Conservation (phyloP, 2,329 filamentous ascomycete species). For the Aureobasidium sp. region DNA sequence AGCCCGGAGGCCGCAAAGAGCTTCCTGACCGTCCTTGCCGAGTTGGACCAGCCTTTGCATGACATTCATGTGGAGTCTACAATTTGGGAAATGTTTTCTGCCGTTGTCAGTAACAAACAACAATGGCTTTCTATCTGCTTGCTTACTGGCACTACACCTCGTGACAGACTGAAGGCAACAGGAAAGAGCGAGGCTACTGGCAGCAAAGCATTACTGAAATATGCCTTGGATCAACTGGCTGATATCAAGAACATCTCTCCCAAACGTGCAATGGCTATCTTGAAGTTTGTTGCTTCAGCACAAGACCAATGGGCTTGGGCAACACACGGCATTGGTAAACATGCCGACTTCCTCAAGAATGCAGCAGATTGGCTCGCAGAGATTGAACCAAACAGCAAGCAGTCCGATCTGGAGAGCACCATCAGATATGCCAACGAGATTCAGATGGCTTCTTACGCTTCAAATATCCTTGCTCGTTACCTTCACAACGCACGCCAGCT, state of each 20-base stretch:
- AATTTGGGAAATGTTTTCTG: conserved; percentile 81
- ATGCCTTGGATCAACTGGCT: conserved; percentile 64
- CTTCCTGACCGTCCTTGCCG: conserved; percentile 71
- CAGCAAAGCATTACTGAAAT: conserved; percentile 60
- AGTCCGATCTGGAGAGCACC: conserved; percentile 22
- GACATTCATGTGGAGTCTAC: conserved; percentile 57
- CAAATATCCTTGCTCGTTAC: conserved; percentile 85
- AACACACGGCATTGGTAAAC: conserved; percentile 68
- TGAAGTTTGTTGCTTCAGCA: conserved; percentile 80
- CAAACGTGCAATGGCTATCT: conserved; percentile 63
- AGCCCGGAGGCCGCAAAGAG: conserved; percentile 75
- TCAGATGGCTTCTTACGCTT: conserved; percentile 67
- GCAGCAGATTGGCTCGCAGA: conserved; percentile 63
- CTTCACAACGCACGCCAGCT: conserved; percentile 77
- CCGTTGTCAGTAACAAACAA: conserved; percentile 80
- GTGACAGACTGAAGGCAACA: conserved; percentile 59
- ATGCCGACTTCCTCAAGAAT: conserved; percentile 64
- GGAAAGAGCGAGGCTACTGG: conserved; percentile 41
- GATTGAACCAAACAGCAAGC: conserved; percentile 43
- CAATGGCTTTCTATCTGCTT: conserved; percentile 95
- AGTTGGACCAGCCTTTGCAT: conserved; percentile 67
- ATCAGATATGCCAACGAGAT: conserved; percentile 33
- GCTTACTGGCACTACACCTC: conserved; percentile 78
- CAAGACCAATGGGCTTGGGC: conserved; percentile 97
- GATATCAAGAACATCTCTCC: conserved; percentile 55